Evolutionary conservation across 805 yeast species (phyloP).

Genomic region (Candida pseudoglaebosa): DNA sequence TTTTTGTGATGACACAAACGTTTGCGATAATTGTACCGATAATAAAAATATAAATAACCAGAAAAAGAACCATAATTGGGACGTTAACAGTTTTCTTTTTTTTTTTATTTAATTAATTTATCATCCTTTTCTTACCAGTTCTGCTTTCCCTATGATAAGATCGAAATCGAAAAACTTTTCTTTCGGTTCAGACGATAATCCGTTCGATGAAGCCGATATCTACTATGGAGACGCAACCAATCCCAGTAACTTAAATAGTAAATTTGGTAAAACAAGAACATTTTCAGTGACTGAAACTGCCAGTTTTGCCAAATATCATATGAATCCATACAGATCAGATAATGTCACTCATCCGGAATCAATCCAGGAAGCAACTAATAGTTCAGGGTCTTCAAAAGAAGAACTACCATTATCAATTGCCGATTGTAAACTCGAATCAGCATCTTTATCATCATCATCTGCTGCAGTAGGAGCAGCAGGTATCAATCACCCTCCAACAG

Average conservation of each 20-base stretch:
- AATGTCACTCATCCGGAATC: constrained; percentile 6
- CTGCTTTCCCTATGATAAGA: neutral
- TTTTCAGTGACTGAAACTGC: constrained; percentile 40
- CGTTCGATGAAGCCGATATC: constrained; percentile 62
- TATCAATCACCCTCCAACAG: neutral
- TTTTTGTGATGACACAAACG: neutral
- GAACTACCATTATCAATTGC: neutral
- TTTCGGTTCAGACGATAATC: constrained; percentile 49
- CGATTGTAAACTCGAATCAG: constrained; percentile 3
- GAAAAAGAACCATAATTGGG: neutral
- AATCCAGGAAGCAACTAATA: constrained; percentile 8
- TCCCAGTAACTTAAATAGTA: constrained; percentile 39
- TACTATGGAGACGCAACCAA: constrained; percentile 66
- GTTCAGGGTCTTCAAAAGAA: neutral
- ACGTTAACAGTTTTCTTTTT: too few relatives aligned
- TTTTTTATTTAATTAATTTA: too few relatives aligned
- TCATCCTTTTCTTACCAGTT: neutral
- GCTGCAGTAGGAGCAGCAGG: constrained; percentile 7
- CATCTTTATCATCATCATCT: constrained; percentile 4
- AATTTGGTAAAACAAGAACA: constrained; percentile 53
- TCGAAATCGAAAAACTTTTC: constrained; percentile 30
- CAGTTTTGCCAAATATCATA: constrained; percentile 7
- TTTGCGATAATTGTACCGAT: constrained; percentile 4
- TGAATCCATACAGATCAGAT: neutral
- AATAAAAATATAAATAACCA: neutral